Percentiles rank a stretch among this genome's conserved stretches.
phyloP scores from a whole-genome alignment of 148 eudicot species.

The Nepenthes mirabilis region DNA sequence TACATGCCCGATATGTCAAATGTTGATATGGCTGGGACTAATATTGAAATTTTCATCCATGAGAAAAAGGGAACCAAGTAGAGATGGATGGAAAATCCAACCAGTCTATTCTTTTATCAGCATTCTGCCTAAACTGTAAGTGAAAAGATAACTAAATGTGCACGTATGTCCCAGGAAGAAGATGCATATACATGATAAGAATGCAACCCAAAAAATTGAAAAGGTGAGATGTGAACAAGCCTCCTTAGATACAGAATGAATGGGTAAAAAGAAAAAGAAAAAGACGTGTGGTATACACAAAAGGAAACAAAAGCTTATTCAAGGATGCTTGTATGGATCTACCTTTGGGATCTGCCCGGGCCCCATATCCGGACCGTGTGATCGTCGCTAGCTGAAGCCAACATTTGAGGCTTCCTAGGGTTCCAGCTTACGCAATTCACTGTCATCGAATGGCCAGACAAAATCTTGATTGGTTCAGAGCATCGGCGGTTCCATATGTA shows the following conservation, averaged over 20 bases:
- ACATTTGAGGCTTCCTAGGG: slow-evolving; percentile 56
- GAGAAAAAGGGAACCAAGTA: too few relatives aligned
- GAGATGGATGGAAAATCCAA: too few relatives aligned
- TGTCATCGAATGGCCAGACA: slow-evolving; percentile 68
- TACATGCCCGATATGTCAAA: too few relatives aligned
- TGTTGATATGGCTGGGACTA: too few relatives aligned
- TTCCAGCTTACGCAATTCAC: slow-evolving; percentile 99
- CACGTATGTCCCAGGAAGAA: too few relatives aligned
- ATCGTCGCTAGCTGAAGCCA: slow-evolving; percentile 97
- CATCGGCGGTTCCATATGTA: slow-evolving; percentile 70
- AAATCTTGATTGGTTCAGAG: slow-evolving; percentile 54
- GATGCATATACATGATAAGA: neutral
- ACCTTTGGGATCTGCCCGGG: slow-evolving; percentile 14
- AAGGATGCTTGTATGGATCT: slow-evolving; percentile 15
- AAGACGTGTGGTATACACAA: too few relatives aligned
- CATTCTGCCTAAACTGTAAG: too few relatives aligned
- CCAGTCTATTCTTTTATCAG: too few relatives aligned
- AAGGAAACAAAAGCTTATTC: slow-evolving; percentile 9
- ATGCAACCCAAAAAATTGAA: neutral
- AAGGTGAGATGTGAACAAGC: neutral
- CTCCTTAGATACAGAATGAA: too few relatives aligned
- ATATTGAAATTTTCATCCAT: too few relatives aligned
- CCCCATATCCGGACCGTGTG: slow-evolving; percentile 95
- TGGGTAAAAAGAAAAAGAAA: too few relatives aligned
- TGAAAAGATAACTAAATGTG: too few relatives aligned